Evolutionary conservation across 495 filamentous ascomycete genomes (phyloP).

Genomic region (Lasiosphaeriaceae sp.): DNA sequence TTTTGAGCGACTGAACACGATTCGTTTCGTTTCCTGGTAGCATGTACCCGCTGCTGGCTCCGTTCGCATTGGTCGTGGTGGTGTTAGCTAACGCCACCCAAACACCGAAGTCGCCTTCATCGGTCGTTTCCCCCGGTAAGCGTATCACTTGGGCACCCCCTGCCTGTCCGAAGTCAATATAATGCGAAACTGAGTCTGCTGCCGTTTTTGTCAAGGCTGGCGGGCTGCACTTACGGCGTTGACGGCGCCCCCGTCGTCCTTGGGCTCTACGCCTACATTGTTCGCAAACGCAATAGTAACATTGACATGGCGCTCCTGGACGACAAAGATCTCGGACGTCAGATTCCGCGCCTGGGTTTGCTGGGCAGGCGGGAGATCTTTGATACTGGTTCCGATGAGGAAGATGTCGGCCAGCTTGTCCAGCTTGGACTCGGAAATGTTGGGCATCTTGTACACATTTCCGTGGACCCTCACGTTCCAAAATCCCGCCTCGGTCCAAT

Average conservation of each 20-base stretch:
- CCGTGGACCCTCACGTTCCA: constrained; percentile 77
- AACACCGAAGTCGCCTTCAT: constrained; percentile 65
- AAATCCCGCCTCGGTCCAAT: constrained; percentile 69
- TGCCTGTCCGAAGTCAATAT: constrained; percentile 18
- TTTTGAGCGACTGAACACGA: constrained; percentile 60
- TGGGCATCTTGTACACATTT: constrained; percentile 74
- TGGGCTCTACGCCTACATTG: constrained; percentile 27
- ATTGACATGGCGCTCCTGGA: constrained; percentile 61
- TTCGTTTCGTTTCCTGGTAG: constrained; percentile 57
- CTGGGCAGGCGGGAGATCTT: constrained; percentile 54
- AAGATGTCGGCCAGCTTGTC: constrained; percentile 67
- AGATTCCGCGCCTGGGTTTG: constrained; percentile 67
- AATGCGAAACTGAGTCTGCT: constrained; percentile 21
- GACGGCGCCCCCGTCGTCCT: constrained; percentile 30
- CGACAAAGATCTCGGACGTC: constrained; percentile 64
- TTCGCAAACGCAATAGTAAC: constrained; percentile 62
- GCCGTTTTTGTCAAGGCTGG: not conserved
- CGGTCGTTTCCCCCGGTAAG: constrained; percentile 55
- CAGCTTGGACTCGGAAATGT: constrained; percentile 56
- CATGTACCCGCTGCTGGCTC: constrained; percentile 36
- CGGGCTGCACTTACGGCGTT: constrained; percentile 31
- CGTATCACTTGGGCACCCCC: constrained; percentile 56
- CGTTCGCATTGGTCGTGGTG: constrained; percentile 27
- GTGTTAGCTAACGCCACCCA: constrained; percentile 57
- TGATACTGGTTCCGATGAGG: constrained; percentile 58